These are phyloP conservation scores for Spinacia oleracea DNA, from an alignment of 179 eudicot genomes.

Conservation along the genomic window DNA sequence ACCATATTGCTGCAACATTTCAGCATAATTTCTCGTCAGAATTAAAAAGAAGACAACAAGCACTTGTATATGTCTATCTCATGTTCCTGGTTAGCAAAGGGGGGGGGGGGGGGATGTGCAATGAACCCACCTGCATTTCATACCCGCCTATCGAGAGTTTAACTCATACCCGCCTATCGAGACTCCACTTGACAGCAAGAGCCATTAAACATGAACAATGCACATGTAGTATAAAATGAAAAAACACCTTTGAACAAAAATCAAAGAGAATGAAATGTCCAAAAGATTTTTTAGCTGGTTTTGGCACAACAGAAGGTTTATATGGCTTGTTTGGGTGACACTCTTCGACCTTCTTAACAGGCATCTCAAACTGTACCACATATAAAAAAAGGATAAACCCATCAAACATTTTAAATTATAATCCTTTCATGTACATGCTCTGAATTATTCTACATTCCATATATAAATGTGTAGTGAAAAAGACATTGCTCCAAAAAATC, in stretches of 20 bases:
- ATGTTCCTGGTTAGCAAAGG: too few species aligned
- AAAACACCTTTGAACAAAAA: neutral
- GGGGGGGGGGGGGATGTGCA: too few species aligned
- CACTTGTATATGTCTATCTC: too few species aligned
- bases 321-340: constrained; percentile 76
- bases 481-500: too few species aligned
- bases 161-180: neutral
- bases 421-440: neutral
- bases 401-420: neutral
- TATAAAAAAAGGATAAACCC: neutral
- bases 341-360: constrained; percentile 59
- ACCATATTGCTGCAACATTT: constrained; percentile 44
- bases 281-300: constrained; percentile 33
- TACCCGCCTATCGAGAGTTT: too few species aligned
- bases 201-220: neutral
- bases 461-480: neutral
- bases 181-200: constrained; percentile 3
- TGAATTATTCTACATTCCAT: neutral
- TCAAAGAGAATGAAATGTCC: neutral
- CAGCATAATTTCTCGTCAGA: neutral
- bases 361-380: constrained; percentile 73
- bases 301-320: constrained; percentile 39
- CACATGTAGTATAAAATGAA: neutral
- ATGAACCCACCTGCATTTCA: too few species aligned
- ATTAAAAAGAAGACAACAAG: neutral